Conservation (phyloP, 129 eudicot species). For the Glebionis coronaria region DNA sequence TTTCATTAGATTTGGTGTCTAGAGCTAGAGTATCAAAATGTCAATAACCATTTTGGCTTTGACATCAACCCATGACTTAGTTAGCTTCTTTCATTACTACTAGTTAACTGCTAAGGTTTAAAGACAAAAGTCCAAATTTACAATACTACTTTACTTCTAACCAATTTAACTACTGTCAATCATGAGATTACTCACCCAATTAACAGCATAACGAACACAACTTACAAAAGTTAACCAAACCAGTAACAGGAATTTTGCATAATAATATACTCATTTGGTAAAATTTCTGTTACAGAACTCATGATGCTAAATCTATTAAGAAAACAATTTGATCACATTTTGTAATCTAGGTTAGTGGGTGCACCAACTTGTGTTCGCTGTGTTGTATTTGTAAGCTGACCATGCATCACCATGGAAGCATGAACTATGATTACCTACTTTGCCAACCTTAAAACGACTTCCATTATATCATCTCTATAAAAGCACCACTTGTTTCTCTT, state of each 20-base stretch:
- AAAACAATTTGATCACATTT: constrained; percentile 26
- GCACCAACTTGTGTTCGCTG: constrained; percentile 71
- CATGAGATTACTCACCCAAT: neutral
- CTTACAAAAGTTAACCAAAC: no score
- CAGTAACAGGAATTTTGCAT: neutral
- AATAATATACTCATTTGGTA: neutral
- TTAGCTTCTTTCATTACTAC: constrained; percentile 11
- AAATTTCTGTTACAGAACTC: constrained; percentile 20
- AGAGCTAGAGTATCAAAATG: neutral
- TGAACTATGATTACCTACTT: constrained; percentile 60
- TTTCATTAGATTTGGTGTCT: no score
- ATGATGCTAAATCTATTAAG: constrained; percentile 23
- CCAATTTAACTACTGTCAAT: neutral
- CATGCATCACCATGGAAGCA: constrained; percentile 20
- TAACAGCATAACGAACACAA: no score
- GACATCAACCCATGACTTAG: neutral
- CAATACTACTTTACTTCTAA: neutral
- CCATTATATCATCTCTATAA: neutral
- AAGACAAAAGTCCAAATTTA: constrained; percentile 4
- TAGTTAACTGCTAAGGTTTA: neutral
- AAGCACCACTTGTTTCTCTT: no score
- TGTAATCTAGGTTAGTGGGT: constrained; percentile 63
- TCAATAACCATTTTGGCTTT: neutral
- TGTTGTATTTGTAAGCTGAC: constrained; percentile 27
- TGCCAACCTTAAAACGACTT: constrained; percentile 58